These are phyloP conservation scores for Vitis rotundifolia DNA, from an alignment of 164 flowering plant genomes.

Conservation along the genomic window DNA sequence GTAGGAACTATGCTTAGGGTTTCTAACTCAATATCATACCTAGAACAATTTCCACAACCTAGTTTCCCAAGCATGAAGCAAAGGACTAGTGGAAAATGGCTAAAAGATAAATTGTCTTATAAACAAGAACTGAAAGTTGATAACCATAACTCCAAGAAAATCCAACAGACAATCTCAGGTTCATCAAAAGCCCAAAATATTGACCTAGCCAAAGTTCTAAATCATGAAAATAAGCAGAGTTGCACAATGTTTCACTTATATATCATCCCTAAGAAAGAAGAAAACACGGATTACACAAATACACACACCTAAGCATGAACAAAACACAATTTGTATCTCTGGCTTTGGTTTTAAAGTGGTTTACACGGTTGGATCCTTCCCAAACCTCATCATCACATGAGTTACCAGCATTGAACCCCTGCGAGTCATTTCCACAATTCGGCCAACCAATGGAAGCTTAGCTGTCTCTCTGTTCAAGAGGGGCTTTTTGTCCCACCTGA, in stretches of 20 bases:
- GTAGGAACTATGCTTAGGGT: no score
- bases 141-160: no score
- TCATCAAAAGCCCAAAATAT: no score
- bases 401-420: conserved; percentile 75
- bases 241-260: background rate
- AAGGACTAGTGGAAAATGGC: no score
- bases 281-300: background rate
- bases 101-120: no score
- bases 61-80: no score
- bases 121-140: no score
- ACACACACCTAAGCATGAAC: background rate
- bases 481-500: conserved; percentile 92
- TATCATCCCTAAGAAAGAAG: background rate
- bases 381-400: conserved; percentile 82
- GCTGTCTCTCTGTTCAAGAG: conserved; percentile 66
- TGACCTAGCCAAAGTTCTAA: no score
- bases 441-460: conserved; percentile 60
- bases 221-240: no score
- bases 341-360: background rate
- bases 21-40: no score
- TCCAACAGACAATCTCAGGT: no score
- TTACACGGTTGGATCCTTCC: conserved; percentile 62
- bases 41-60: no score
- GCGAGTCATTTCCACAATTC: conserved; percentile 47
- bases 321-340: background rate